These are phyloP conservation scores for Trichoderma asperelloides DNA, from an alignment of 495 filamentous ascomycete species.

Conservation along the genomic window DNA sequence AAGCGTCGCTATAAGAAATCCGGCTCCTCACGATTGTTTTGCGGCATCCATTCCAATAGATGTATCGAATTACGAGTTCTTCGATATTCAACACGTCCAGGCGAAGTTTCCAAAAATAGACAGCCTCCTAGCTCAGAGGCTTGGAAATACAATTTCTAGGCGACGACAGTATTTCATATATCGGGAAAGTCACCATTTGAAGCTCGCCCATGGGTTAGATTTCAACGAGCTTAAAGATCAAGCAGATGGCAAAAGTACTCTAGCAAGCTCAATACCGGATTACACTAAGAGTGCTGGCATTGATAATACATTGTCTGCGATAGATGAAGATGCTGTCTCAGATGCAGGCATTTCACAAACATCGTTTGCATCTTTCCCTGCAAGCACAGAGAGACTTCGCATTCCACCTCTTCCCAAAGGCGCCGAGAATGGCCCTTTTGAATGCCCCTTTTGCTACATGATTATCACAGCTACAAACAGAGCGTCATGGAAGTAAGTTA, in stretches of 20 bases:
- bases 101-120: conserved; percentile 6
- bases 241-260: neutral
- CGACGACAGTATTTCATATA: conserved; percentile 35
- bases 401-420: conserved; percentile 9
- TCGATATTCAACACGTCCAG: conserved; percentile 13
- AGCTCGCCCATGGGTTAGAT: conserved; percentile 24
- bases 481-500: conserved; percentile 20
- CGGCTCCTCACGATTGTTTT: neutral
- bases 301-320: neutral
- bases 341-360: conserved; percentile 11
- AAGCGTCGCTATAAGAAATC: neutral
- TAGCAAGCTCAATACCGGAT: conserved; percentile 9
- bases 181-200: conserved; percentile 29
- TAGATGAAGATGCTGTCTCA: conserved; percentile 11
- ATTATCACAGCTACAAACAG: conserved; percentile 17
- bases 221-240: conserved; percentile 10
- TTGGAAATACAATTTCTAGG: conserved; percentile 33
- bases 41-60: conserved; percentile 14
- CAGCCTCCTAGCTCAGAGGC: conserved; percentile 19
- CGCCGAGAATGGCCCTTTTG: conserved; percentile 15
- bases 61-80: conserved; percentile 12
- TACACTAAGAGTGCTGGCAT: neutral
- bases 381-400: neutral
- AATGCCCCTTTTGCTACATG: conserved; percentile 26
- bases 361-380: conserved; percentile 10